These are phyloP conservation scores for Tetrahymena malaccensis DNA, from an alignment of 73 alveolate genomes.

Conservation along the genomic window DNA sequence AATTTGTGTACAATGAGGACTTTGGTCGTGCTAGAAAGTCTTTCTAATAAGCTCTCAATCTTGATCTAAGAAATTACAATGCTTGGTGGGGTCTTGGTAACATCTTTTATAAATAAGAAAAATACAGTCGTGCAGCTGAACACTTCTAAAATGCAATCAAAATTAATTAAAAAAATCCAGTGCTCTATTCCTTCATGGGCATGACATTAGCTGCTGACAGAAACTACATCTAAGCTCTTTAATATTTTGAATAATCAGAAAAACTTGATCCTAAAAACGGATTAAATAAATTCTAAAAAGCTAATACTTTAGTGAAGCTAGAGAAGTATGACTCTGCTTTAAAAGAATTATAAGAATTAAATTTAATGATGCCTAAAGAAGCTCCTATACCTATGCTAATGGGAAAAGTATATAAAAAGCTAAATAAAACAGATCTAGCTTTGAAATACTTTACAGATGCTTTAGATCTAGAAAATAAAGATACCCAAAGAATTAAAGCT, in stretches of 20 bases:
- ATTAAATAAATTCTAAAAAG: constrained; percentile 76
- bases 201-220: constrained; percentile 77
- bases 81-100: constrained; percentile 99
- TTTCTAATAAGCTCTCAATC: constrained; percentile 70
- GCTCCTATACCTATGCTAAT: constrained; percentile 87
- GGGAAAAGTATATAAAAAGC: constrained; percentile 79
- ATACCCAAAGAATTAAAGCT: constrained; percentile 74
- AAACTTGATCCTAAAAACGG: constrained; percentile 75
- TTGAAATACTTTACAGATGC: constrained; percentile 77
- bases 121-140: constrained; percentile 78
- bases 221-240: constrained; percentile 69
- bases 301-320: constrained; percentile 64
- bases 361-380: constrained; percentile 78
- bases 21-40: constrained; percentile 79
- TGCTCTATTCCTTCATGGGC: constrained; percentile 83
- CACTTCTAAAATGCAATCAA: constrained; percentile 63
- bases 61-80: constrained; percentile 87
- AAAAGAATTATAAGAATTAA: constrained; percentile 62
- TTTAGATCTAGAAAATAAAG: constrained; percentile 83
- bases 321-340: constrained; percentile 83
- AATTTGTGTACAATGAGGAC: constrained; percentile 85
- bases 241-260: constrained; percentile 70
- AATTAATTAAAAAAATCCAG: constrained; percentile 79
- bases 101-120: constrained; percentile 84
- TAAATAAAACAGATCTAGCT: constrained; percentile 79